Percentiles rank a stretch among this genome's conserved stretches.
Evolutionary conservation across 2,329 filamentous ascomycete genomes (phyloP).

Genomic region (Penicillium vulpinum): DNA sequence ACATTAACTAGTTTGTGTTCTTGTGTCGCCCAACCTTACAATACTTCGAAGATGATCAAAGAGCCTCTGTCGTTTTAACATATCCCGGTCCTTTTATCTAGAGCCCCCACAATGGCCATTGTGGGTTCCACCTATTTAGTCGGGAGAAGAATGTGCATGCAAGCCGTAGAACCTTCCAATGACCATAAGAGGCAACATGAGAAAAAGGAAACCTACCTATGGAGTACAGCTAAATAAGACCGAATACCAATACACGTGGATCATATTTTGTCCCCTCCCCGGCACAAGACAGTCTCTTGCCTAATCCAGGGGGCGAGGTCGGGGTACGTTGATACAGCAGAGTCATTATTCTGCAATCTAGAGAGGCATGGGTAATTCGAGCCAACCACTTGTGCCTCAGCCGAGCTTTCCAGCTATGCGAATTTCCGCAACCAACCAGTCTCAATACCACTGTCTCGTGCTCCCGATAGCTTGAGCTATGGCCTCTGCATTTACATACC

Average conservation of each 20-base stretch:
- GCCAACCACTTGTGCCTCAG: conserved; percentile 16
- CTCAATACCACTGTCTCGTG: conserved; percentile 12
- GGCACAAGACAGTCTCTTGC: conserved; percentile 13
- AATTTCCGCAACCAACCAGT: conserved; percentile 20
- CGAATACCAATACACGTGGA: conserved; percentile 21
- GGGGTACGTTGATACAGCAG: conserved; percentile 17
- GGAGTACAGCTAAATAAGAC: conserved; percentile 9
- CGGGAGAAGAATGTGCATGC: conserved; percentile 5
- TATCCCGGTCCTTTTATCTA: neutral
- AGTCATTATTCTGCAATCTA: conserved; percentile 8
- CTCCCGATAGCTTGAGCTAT: conserved; percentile 7
- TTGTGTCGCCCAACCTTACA: neutral
- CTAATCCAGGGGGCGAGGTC: conserved; percentile 11
- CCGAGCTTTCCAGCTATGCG: conserved; percentile 13
- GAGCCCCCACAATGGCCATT: conserved; percentile 1
- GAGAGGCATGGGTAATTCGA: conserved; percentile 10
- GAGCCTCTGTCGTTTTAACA: neutral
- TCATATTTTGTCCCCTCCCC: conserved; percentile 9
- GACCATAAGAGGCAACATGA: conserved; percentile 6
- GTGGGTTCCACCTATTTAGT: neutral
- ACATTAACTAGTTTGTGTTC: neutral
- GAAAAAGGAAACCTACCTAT: conserved; percentile 1
- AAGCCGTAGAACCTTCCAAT: conserved; percentile 8
- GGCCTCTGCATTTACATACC: conserved; percentile 13
- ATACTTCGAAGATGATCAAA: neutral